A percentile compares a stretch with the other conserved stretches of the same genome.
phyloP scores from a whole-genome alignment of 495 filamentous ascomycete genomes.

The Aspergillus saccharolyticus region DNA sequence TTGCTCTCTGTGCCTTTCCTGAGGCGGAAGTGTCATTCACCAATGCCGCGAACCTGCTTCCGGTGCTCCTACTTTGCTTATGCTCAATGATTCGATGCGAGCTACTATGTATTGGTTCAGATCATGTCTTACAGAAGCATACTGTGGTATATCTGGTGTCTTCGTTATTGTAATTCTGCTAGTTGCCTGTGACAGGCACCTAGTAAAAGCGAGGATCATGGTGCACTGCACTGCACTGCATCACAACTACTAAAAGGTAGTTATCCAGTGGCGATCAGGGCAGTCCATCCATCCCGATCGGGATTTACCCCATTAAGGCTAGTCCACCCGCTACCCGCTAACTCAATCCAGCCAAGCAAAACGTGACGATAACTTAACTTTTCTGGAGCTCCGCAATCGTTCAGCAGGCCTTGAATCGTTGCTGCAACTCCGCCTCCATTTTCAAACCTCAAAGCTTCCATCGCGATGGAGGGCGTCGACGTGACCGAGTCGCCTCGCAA shows the following conservation, averaged over 20 bases:
- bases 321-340: conserved; percentile 3
- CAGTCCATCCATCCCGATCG: neutral
- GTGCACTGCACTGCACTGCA: no score
- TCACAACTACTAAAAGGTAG: neutral
- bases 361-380: neutral
- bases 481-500: conserved; percentile 40
- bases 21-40: no score
- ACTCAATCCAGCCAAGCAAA: conserved; percentile 3
- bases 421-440: conserved; percentile 2
- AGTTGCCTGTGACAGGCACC: no score
- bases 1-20: no score
- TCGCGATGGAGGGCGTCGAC: conserved; percentile 37
- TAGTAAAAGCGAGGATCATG: no score
- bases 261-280: neutral
- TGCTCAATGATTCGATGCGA: no score
- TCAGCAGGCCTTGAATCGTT: neutral
- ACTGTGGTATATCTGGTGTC: no score
- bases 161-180: no score
- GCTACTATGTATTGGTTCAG: no score
- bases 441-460: neutral
- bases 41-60: no score
- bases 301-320: conserved; percentile 1
- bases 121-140: no score
- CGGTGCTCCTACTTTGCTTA: no score
- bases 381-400: conserved; percentile 7